Evolutionary conservation across 225 moss, liverwort and hornwort genomes (phyloP).

Genomic region (Pseudisothecium myosuroides): DNA sequence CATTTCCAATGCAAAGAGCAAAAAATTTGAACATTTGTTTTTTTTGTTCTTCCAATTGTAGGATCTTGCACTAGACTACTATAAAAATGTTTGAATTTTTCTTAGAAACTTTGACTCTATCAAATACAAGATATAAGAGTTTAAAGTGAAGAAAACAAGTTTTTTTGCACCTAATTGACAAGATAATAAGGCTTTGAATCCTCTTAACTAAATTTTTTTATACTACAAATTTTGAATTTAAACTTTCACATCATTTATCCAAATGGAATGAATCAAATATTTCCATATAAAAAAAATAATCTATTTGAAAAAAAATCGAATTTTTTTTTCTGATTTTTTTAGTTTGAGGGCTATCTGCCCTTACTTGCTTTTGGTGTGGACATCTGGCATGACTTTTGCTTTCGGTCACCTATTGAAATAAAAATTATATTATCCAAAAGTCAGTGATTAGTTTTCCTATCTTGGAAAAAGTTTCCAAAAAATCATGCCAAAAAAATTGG

Average conservation of each 20-base stretch:
- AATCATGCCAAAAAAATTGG: too few relatives aligned
- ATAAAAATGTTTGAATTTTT: accelerated
- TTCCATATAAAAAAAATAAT: accelerated
- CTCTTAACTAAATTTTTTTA: too few relatives aligned
- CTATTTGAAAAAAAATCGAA: too few relatives aligned
- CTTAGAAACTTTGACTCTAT: too few relatives aligned
- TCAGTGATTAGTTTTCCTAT: neutral
- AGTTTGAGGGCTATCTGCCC: accelerated
- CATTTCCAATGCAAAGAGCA: neutral
- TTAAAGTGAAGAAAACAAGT: too few relatives aligned
- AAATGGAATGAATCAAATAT: neutral
- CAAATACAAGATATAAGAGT: accelerated
- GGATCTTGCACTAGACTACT: neutral
- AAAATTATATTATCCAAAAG: accelerated
- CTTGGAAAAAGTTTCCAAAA: too few relatives aligned
- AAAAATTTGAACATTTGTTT: neutral
- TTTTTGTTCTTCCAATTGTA: accelerated
- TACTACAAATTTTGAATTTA: neutral
- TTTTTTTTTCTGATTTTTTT: too few relatives aligned
- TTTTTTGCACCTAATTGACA: neutral
- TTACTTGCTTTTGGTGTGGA: accelerated
- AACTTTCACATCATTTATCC: neutral
- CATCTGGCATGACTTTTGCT: accelerated
- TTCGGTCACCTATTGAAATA: accelerated
- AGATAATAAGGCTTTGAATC: neutral